These are phyloP conservation scores for Ustilago hordei DNA, from an alignment of 1,284 basidiomycete species.

Conservation along the genomic window DNA sequence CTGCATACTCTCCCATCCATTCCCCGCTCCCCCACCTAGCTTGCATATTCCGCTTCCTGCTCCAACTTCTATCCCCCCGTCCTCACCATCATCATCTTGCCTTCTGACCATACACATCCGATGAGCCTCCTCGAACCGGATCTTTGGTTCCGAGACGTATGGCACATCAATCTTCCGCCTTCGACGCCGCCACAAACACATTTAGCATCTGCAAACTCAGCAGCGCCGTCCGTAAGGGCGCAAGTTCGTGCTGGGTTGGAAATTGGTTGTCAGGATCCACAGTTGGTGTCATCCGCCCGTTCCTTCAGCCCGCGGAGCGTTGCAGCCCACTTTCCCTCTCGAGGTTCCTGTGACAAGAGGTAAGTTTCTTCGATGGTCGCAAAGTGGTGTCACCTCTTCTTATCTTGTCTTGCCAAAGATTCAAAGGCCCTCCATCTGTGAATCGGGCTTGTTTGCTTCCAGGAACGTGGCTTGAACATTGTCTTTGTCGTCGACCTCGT, in stretches of 20 bases:
- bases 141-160: constrained; percentile 37
- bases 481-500: constrained; percentile 7
- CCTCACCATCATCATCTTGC: constrained; percentile 9
- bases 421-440: neutral
- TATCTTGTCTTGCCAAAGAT: neutral
- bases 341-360: neutral
- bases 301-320: neutral
- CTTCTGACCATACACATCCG: constrained; percentile 17
- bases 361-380: neutral
- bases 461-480: constrained; percentile 8
- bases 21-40: neutral
- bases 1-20: constrained; percentile 12
- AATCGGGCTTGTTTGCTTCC: neutral
- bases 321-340: neutral
- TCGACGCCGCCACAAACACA: neutral
- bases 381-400: neutral
- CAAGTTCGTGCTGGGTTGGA: neutral
- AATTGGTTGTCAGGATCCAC: constrained; percentile 4
- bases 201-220: neutral
- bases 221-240: neutral
- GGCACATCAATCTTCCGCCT: constrained; percentile 24
- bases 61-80: constrained; percentile 36
- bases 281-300: neutral
- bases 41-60: constrained; percentile 11
- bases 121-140: constrained; percentile 42